A percentile compares a stretch with the other conserved stretches of the same genome.
Evolutionary conservation across 1,284 basidiomycete genomes (phyloP).

Genomic region (Ceratobasidium theobromae): DNA sequence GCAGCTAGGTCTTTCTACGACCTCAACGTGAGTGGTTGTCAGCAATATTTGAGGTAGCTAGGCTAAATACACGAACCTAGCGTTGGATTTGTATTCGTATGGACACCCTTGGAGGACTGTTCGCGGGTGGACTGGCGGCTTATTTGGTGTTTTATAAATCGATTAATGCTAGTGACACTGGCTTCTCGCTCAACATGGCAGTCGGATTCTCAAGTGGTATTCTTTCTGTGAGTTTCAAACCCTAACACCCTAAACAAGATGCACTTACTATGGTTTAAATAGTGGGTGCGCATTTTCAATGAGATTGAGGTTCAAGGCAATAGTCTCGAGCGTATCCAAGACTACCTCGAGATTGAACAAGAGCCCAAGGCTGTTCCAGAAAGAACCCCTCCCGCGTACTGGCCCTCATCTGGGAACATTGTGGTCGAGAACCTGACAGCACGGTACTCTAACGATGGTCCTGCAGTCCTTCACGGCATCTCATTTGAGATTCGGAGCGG

Average conservation of each 20-base stretch:
- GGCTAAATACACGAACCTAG: neutral
- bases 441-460: constrained; percentile 51
- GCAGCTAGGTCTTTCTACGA: constrained; percentile 26
- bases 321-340: constrained; percentile 60
- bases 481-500: constrained; percentile 59
- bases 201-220: constrained; percentile 22
- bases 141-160: constrained; percentile 22
- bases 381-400: constrained; percentile 46
- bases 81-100: constrained; percentile 34
- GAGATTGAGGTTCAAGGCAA: constrained; percentile 48
- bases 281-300: constrained; percentile 44
- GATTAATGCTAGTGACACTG: constrained; percentile 23
- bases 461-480: constrained; percentile 45
- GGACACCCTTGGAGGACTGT: constrained; percentile 32
- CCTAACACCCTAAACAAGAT: neutral
- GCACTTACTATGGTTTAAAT: constrained; percentile 13
- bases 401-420: constrained; percentile 47
- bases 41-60: neutral
- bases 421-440: constrained; percentile 45
- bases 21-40: constrained; percentile 25
- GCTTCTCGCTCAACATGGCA: constrained; percentile 32
- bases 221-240: neutral
- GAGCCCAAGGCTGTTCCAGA: constrained; percentile 41
- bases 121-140: constrained; percentile 33
- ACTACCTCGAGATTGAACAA: constrained; percentile 52